phyloP scores from a whole-genome alignment of 139 green algal species.

The Edaphochlamys debaryana region DNA sequence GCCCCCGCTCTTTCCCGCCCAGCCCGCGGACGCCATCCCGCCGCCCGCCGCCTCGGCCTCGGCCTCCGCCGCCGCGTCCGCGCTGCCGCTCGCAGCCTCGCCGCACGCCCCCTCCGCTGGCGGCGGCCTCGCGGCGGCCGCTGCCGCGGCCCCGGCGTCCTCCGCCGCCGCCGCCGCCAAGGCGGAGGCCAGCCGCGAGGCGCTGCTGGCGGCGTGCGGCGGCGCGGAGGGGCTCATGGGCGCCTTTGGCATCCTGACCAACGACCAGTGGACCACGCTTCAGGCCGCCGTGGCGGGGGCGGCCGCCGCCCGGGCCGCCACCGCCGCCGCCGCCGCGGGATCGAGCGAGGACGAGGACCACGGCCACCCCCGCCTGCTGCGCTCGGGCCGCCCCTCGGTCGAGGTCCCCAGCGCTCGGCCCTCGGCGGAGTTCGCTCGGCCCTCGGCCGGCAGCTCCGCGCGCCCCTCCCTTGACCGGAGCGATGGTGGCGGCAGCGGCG shows the following conservation, averaged over 20 bases:
- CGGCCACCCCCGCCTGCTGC: not conserved
- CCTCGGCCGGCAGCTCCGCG: not conserved
- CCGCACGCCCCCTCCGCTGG: too few species aligned
- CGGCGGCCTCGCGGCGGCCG: too few species aligned
- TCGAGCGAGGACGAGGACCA: too few species aligned
- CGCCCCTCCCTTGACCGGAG: too few species aligned
- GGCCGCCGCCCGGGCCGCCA: too few species aligned
- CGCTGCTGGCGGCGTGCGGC: too few species aligned
- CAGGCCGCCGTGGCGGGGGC: not conserved
- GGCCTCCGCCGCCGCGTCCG: not conserved
- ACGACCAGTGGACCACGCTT: constrained; percentile 9
- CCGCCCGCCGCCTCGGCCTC: not conserved
- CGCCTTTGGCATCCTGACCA: constrained; percentile 4
- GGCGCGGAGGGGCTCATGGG: not conserved
- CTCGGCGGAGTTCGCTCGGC: not conserved
- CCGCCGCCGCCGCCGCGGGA: too few species aligned
- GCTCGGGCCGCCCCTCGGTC: not conserved
- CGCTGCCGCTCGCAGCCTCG: not conserved
- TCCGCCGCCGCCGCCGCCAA: too few species aligned
- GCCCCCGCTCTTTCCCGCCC: not conserved
- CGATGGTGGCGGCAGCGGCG: not conserved
- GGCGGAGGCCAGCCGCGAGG: too few species aligned
- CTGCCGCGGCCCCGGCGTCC: not conserved
- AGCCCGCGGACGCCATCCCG: not conserved
- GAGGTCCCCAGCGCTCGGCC: not conserved